phyloP scores from a whole-genome alignment of 768 basidiomycete genomes.

The Strobilomyces echinocephalus region DNA sequence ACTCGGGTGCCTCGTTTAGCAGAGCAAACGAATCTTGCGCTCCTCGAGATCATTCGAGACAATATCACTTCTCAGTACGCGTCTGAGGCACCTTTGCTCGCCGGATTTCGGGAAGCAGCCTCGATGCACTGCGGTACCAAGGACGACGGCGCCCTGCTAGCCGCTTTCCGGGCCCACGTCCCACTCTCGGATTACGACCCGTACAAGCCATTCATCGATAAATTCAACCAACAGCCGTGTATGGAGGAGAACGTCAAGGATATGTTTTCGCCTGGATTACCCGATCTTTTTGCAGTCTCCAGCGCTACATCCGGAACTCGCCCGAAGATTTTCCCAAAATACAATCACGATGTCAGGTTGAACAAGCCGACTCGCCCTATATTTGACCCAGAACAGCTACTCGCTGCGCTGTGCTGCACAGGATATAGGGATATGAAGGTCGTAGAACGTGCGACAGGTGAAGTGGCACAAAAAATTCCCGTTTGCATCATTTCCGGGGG shows the following conservation, averaged over 20 bases:
- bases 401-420: background rate
- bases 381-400: background rate
- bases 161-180: slow-evolving; percentile 3
- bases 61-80: background rate
- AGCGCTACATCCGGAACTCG: slow-evolving; percentile 14
- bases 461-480: slow-evolving; percentile 7
- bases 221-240: slow-evolving; percentile 14
- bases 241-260: slow-evolving; percentile 14
- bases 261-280: slow-evolving; percentile 19
- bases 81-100: background rate
- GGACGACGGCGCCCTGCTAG: slow-evolving; percentile 3
- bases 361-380: background rate
- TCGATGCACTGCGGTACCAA: background rate
- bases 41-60: slow-evolving; percentile 4
- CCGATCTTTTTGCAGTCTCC: slow-evolving; percentile 5
- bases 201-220: slow-evolving; percentile 13
- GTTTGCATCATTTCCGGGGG: slow-evolving; percentile 1
- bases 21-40: background rate
- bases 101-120: slow-evolving; percentile 6
- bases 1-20: background rate
- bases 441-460: slow-evolving; percentile 1
- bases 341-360: background rate
- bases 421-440: slow-evolving; percentile 5
- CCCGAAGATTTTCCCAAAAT: slow-evolving; percentile 8
- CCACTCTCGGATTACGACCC: slow-evolving; percentile 9